A percentile compares a stretch with the other conserved stretches of the same genome.
These are phyloP conservation scores for Neodidymelliopsis sp. DNA, from an alignment of 2,329 filamentous ascomycete species.

Conservation along the genomic window DNA sequence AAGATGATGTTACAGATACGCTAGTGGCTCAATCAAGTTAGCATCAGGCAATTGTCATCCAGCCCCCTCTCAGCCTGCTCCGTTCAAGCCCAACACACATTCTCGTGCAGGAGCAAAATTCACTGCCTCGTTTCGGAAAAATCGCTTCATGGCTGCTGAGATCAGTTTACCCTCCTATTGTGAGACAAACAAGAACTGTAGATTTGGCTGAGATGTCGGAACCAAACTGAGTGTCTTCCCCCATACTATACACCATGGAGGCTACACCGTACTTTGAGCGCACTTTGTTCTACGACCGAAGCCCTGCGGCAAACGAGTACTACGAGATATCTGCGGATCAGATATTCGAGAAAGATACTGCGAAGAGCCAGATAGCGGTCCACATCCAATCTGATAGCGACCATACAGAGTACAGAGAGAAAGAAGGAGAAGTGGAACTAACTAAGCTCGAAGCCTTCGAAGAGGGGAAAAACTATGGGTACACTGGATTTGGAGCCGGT, in stretches of 20 bases:
- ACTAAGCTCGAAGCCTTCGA: neutral
- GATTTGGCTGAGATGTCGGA: too few relatives aligned
- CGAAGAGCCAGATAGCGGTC: neutral
- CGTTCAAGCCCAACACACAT: neutral
- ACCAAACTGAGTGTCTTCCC: neutral
- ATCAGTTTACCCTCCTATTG: too few relatives aligned
- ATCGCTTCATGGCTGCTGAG: too few relatives aligned
- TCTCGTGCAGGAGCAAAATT: neutral
- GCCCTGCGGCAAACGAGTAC: neutral
- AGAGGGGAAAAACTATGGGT: neutral
- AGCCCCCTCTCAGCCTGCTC: neutral
- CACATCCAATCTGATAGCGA: neutral
- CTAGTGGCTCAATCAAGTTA: neutral
- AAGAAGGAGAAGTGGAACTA: too few relatives aligned
- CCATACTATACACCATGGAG: neutral
- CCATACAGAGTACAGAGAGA: neutral
- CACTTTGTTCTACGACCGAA: constrained; percentile 1
- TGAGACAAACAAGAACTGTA: too few relatives aligned
- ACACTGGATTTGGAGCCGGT: neutral
- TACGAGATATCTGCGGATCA: neutral
- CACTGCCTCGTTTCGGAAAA: neutral
- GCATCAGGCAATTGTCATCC: too few relatives aligned
- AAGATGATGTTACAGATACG: neutral
- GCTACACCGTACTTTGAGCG: constrained; percentile 1
- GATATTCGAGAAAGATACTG: neutral